Evolutionary conservation across 2,329 filamentous ascomycete species (phyloP).

Genomic region (Aureobasidium sp.): DNA sequence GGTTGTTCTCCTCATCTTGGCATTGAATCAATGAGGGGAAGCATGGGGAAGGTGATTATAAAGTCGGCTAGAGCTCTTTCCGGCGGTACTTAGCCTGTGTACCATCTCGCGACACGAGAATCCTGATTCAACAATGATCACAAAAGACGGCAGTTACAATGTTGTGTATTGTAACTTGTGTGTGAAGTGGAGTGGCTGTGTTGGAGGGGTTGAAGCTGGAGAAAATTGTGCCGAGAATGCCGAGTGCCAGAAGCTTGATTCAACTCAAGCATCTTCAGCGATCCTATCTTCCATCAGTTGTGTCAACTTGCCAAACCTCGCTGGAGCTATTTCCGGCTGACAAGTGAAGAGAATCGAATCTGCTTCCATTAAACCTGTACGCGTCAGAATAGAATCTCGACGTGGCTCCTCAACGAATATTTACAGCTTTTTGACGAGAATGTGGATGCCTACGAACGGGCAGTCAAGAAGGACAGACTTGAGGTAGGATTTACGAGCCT

Average conservation of each 20-base stretch:
- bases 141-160: neutral
- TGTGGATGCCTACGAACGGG: too few species aligned
- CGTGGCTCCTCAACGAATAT: too few species aligned
- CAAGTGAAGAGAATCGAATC: too few species aligned
- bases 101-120: neutral
- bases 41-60: neutral
- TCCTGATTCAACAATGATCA: neutral
- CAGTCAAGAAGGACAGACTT: too few species aligned
- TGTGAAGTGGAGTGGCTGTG: neutral
- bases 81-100: neutral
- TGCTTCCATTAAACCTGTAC: too few species aligned
- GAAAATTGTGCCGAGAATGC: neutral
- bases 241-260: neutral
- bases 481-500: too few species aligned
- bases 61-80: neutral
- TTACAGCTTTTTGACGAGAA: too few species aligned
- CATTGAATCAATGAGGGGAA: neutral
- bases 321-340: too few species aligned
- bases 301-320: too few species aligned
- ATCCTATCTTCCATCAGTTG: too few species aligned
- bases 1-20: neutral
- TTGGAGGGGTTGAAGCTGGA: neutral
- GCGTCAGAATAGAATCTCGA: too few species aligned
- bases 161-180: neutral
- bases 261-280: too few species aligned